A percentile compares a stretch with the other conserved stretches of the same genome.
These are phyloP conservation scores for Bryopsis sp. DNA, from an alignment of 139 green algal species.

Conservation along the genomic window DNA sequence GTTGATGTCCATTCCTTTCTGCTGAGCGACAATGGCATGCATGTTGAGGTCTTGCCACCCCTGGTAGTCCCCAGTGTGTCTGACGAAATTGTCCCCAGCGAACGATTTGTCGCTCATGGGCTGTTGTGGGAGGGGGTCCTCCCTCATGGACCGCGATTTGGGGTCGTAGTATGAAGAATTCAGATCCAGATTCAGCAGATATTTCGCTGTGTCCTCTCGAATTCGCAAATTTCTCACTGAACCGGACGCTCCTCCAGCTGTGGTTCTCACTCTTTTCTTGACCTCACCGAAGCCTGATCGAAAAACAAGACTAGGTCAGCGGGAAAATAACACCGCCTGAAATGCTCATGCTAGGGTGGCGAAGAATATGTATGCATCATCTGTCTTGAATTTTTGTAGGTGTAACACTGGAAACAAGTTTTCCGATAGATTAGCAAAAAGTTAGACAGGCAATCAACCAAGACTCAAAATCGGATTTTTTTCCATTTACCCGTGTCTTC, in stretches of 20 bases:
- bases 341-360: no score
- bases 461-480: no score
- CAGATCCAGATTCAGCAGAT: constrained; percentile 94
- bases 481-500: constrained; percentile 53
- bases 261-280: constrained; percentile 88
- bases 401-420: no score
- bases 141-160: constrained; percentile 88
- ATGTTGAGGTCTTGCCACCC: constrained; percentile 74
- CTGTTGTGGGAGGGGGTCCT: constrained; percentile 67
- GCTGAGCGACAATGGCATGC: constrained; percentile 70
- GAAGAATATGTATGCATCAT: no score
- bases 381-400: no score
- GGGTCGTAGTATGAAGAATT: constrained; percentile 97
- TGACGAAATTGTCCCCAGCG: constrained; percentile 90
- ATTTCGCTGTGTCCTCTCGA: constrained; percentile 99
- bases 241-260: constrained; percentile 75
- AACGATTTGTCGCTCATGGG: constrained; percentile 55
- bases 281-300: constrained; percentile 85
- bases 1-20: constrained; percentile 81
- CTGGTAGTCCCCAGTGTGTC: constrained; percentile 62
- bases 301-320: no score
- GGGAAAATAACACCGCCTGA: no score
- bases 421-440: no score
- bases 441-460: no score
- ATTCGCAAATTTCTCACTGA: constrained; percentile 95